Conservation (phyloP, 2,329 filamentous ascomycete genomes). For the Aspergillus awamori region DNA sequence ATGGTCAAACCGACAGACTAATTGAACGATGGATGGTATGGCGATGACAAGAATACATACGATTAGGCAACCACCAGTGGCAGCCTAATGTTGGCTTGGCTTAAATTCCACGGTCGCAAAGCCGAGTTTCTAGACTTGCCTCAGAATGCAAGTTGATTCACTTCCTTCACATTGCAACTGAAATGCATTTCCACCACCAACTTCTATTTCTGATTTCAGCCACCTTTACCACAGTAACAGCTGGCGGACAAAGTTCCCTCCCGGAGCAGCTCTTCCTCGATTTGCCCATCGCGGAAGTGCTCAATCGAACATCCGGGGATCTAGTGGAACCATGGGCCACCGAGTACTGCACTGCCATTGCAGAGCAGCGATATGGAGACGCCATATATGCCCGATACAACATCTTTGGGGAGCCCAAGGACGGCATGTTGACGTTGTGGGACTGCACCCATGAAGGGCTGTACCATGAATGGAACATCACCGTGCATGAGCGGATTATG, state of each 20-base stretch:
- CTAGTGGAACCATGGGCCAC: neutral
- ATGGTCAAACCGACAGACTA: no score
- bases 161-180: no score
- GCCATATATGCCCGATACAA: neutral
- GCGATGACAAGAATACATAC: no score
- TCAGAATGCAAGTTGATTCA: no score
- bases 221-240: neutral
- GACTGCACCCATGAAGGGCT: neutral
- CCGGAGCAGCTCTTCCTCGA: slow-evolving; percentile 2
- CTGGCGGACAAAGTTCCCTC: neutral
- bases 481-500: neutral
- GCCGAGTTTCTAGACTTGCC: no score
- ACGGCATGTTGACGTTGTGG: neutral
- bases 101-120: no score
- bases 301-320: neutral
- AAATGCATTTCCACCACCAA: neutral
- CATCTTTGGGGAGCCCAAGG: neutral
- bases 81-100: no score
- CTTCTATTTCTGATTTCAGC: neutral
- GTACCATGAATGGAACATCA: neutral
- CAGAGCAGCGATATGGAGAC: neutral
- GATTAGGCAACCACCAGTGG: no score
- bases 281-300: neutral
- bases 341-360: neutral
- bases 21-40: no score